These are phyloP conservation scores for Kurtzmaniella cleridarum DNA, from an alignment of 805 yeast species.

Conservation along the genomic window DNA sequence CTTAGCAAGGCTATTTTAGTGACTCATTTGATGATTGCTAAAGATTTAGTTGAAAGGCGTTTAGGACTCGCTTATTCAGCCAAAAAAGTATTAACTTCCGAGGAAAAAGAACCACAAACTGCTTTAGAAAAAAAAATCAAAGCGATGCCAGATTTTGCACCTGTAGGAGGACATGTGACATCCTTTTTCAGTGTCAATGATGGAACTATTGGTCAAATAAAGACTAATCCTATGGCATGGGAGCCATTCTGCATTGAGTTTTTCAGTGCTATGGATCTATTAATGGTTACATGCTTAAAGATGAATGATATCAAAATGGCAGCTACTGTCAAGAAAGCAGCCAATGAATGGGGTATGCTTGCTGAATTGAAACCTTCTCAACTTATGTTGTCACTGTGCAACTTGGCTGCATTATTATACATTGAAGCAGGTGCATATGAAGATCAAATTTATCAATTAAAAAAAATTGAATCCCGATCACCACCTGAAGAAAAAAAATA, in stretches of 20 bases:
- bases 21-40: slow-evolving; percentile 62
- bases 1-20: slow-evolving; percentile 52
- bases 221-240: slow-evolving; percentile 50
- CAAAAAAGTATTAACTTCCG: slow-evolving; percentile 1
- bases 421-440: slow-evolving; percentile 63
- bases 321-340: slow-evolving; percentile 52
- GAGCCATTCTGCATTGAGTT: slow-evolving; percentile 73
- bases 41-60: slow-evolving; percentile 50
- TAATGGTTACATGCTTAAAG: slow-evolving; percentile 64
- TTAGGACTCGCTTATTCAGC: slow-evolving; percentile 17
- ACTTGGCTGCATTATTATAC: slow-evolving; percentile 64
- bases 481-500: slow-evolving; percentile 20
- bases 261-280: slow-evolving; percentile 70
- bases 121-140: neutral
- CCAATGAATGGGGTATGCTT: slow-evolving; percentile 68
- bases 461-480: slow-evolving; percentile 13
- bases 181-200: slow-evolving; percentile 4
- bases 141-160: neutral
- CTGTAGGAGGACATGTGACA: slow-evolving; percentile 4
- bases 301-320: slow-evolving; percentile 65
- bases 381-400: slow-evolving; percentile 58
- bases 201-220: slow-evolving; percentile 15
- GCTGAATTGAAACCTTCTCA: slow-evolving; percentile 66
- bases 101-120: neutral
- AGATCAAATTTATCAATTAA: slow-evolving; percentile 33